Evolutionary conservation across 345 rosid genomes (phyloP).

Genomic region (Nasturtium officinale): DNA sequence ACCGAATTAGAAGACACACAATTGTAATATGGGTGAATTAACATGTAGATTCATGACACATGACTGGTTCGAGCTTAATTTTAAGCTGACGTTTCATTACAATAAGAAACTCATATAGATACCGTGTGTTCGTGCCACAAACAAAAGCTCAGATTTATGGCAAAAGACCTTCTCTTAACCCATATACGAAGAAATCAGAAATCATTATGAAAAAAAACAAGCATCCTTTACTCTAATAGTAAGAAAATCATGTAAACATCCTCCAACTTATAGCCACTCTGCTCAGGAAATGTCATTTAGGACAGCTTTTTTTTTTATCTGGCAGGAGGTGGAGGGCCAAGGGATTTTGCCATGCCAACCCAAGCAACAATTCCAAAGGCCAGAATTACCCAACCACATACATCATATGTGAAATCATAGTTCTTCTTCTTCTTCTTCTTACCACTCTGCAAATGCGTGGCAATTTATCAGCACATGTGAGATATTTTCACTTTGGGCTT

Average conservation of each 20-base stretch:
- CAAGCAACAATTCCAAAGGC: conserved; percentile 83
- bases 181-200: not conserved
- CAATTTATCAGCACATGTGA: not conserved
- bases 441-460: conserved; percentile 29
- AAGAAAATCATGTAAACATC: conserved; percentile 17
- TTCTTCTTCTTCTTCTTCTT: conserved; percentile 72
- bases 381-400: conserved; percentile 87
- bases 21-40: not conserved
- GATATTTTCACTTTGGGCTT: not conserved
- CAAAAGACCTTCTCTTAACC: not conserved
- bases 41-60: too few relatives aligned
- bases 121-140: not conserved
- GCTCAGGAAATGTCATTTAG: conserved; percentile 1
- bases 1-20: not conserved
- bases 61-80: not conserved
- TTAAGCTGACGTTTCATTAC: not conserved
- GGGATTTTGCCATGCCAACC: conserved; percentile 84
- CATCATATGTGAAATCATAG: conserved; percentile 79
- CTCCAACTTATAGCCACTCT: not conserved
- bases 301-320: conserved; percentile 25
- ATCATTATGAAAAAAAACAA: not conserved
- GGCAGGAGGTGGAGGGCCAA: conserved; percentile 62
- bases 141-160: conserved; percentile 12
- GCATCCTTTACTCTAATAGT: conserved; percentile 16
- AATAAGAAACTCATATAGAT: conserved; percentile 9